Conservation (phyloP, 768 basidiomycete genomes). For the Termitomyces bulborhizus region DNA sequence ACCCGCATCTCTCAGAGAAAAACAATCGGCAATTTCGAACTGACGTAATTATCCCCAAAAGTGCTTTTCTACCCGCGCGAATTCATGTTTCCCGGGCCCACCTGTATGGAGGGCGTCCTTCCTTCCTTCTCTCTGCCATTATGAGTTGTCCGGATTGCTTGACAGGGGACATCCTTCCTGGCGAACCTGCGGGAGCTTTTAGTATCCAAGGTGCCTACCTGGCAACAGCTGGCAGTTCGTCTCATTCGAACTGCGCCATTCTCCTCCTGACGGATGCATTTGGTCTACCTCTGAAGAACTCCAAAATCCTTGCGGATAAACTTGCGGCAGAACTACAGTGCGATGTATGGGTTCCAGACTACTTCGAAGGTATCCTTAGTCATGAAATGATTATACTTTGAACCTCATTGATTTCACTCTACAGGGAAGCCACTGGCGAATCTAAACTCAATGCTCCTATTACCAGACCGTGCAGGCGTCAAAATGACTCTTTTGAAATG, state of each 20-base stretch:
- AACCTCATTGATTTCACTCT: background rate
- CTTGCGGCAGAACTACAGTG: conserved; percentile 42
- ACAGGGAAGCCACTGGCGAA: conserved; percentile 26
- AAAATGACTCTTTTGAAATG: conserved; percentile 24
- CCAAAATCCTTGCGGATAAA: conserved; percentile 52
- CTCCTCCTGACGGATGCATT: conserved; percentile 56
- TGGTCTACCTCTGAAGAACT: conserved; percentile 47
- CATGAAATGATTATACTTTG: background rate
- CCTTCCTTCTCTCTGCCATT: background rate
- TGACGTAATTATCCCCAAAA: too few species aligned
- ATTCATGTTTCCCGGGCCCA: too few species aligned
- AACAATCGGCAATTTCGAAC: too few species aligned
- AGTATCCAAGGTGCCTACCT: conserved; percentile 39
- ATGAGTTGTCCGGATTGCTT: conserved; percentile 33
- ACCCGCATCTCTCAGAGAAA: too few species aligned
- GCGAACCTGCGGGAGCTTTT: conserved; percentile 38
- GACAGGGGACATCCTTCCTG: conserved; percentile 39
- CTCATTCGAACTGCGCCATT: conserved; percentile 29
- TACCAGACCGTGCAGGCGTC: conserved; percentile 27
- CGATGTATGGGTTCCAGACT: conserved; percentile 62
- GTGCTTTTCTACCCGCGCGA: too few species aligned
- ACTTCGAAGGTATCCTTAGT: conserved; percentile 40
- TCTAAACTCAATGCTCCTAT: conserved; percentile 15
- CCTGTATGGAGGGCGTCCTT: too few species aligned
- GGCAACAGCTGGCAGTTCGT: conserved; percentile 17